These are phyloP conservation scores for Cutaneotrichosporon arboriforme DNA, from an alignment of 1,284 basidiomycete species.

Conservation along the genomic window DNA sequence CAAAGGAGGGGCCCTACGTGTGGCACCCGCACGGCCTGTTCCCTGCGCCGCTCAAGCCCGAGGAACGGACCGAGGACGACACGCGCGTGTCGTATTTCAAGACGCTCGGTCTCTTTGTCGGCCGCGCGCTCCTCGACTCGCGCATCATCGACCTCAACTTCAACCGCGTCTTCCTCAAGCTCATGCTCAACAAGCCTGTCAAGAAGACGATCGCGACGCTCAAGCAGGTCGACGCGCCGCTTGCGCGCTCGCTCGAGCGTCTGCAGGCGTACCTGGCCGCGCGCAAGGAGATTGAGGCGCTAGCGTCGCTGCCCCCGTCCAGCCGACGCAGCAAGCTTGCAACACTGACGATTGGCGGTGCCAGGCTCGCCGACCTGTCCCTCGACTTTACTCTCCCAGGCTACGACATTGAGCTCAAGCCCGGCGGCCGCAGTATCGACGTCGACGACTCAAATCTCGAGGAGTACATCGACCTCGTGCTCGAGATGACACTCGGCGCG, in stretches of 20 bases:
- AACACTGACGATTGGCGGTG: slow-evolving; percentile 53
- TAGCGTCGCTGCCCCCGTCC: slow-evolving; percentile 33
- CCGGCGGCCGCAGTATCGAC: slow-evolving; percentile 67
- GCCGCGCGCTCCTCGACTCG: slow-evolving; percentile 94
- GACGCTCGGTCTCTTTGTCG: slow-evolving; percentile 94
- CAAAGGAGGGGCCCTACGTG: slow-evolving; percentile 62
- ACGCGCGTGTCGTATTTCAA: slow-evolving; percentile 67
- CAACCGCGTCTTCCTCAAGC: slow-evolving; percentile 85
- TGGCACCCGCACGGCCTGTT: slow-evolving; percentile 79
- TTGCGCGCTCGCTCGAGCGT: slow-evolving; percentile 80
- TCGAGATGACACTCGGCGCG: slow-evolving; percentile 73
- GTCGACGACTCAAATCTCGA: slow-evolving; percentile 82
- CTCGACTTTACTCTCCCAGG: slow-evolving; percentile 96
- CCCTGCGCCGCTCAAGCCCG: slow-evolving; percentile 70
- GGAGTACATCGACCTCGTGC: slow-evolving; percentile 75
- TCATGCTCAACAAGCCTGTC: slow-evolving; percentile 77
- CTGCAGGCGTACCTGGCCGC: slow-evolving; percentile 56
- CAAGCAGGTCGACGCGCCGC: slow-evolving; percentile 70
- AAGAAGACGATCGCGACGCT: slow-evolving; percentile 76
- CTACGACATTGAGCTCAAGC: slow-evolving; percentile 83
- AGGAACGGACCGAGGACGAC: slow-evolving; percentile 47
- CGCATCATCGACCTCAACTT: slow-evolving; percentile 94
- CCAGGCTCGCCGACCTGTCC: slow-evolving; percentile 70
- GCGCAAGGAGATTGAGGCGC: slow-evolving; percentile 49
- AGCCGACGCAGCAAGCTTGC: slow-evolving; percentile 43